Conservation (phyloP, 768 basidiomycete genomes). For the Exidia glandulosa region DNA sequence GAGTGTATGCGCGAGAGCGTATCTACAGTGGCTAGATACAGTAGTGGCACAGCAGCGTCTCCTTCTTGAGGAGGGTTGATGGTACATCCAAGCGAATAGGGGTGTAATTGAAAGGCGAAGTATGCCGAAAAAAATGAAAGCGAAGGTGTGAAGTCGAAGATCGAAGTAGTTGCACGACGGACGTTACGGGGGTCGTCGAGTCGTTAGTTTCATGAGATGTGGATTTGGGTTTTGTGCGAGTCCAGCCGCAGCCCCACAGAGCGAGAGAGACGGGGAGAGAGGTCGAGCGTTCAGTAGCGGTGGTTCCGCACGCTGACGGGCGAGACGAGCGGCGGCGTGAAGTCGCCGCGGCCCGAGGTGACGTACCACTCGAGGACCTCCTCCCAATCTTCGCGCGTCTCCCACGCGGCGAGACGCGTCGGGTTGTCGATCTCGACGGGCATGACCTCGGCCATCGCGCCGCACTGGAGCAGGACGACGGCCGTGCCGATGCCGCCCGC, state of each 20-base stretch:
- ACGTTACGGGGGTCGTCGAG: too few species aligned
- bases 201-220: too few species aligned
- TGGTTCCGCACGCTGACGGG: neutral
- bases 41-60: neutral
- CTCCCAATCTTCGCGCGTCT: neutral
- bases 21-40: neutral
- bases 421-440: constrained; percentile 48
- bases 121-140: neutral
- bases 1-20: neutral
- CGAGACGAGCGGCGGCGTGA: too few species aligned
- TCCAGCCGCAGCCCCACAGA: neutral
- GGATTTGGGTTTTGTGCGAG: neutral
- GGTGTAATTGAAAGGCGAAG: too few species aligned
- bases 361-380: neutral
- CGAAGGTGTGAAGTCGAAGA: neutral
- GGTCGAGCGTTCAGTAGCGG: neutral
- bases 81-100: neutral
- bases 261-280: neutral
- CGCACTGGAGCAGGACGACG: constrained; percentile 68
- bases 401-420: neutral
- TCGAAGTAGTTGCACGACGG: neutral
- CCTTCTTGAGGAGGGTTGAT: too few species aligned
- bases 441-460: constrained; percentile 68
- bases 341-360: too few species aligned
- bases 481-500: constrained; percentile 67